phyloP scores from a whole-genome alignment of 305 asterid genomes.

The Rubia peregrina region DNA sequence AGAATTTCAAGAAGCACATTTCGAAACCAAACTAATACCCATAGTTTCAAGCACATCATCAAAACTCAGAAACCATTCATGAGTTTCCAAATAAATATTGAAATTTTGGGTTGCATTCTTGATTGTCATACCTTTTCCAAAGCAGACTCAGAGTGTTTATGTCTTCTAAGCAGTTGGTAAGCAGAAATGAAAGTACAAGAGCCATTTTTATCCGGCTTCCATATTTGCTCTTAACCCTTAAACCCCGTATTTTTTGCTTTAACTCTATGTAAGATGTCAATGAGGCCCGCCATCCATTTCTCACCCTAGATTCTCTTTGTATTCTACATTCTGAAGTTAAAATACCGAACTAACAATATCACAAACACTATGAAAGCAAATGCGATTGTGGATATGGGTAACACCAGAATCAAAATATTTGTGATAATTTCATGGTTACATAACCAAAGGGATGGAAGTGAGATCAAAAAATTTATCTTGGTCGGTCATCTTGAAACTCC shows the following conservation, averaged over 20 bases:
- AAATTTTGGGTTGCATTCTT: too few species aligned
- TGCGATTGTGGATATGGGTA: slow-evolving; percentile 15
- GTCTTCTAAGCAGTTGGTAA: too few species aligned
- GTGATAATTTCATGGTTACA: slow-evolving; percentile 16
- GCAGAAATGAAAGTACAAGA: too few species aligned
- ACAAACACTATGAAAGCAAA: slow-evolving; percentile 9
- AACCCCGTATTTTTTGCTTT: slow-evolving; percentile 11
- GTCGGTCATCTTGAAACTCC: slow-evolving; percentile 43
- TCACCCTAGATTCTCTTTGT: slow-evolving; percentile 28
- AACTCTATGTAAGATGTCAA: slow-evolving; percentile 40
- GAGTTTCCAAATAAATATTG: too few species aligned
- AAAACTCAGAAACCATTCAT: too few species aligned
- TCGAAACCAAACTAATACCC: too few species aligned
- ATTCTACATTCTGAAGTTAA: slow-evolving; percentile 11
- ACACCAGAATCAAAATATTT: slow-evolving; percentile 16
- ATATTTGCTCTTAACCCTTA: too few species aligned
- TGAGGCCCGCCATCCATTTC: slow-evolving; percentile 36
- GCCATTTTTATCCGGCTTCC: too few species aligned
- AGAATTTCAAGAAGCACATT: too few species aligned
- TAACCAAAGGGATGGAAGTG: slow-evolving; percentile 29
- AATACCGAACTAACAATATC: slow-evolving; percentile 12
- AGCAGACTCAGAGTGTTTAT: too few species aligned
- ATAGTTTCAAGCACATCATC: too few species aligned
- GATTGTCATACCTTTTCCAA: too few species aligned
- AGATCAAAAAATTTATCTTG: slow-evolving; percentile 26